phyloP scores from a whole-genome alignment of 1,284 basidiomycete genomes.

The Mycosarcoma maydis region DNA sequence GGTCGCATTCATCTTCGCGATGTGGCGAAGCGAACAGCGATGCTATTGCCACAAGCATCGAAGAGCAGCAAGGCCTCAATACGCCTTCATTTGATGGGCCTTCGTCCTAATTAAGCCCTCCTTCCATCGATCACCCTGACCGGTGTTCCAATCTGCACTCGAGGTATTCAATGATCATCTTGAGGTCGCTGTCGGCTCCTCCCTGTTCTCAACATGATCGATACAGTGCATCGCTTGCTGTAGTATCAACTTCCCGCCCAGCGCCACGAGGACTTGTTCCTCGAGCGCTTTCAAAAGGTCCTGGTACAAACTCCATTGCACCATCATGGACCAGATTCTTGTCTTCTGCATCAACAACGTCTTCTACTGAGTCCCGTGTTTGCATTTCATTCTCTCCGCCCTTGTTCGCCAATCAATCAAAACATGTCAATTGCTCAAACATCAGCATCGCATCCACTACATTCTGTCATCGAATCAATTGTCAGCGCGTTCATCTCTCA shows the following conservation, averaged over 20 bases:
- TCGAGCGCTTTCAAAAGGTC: conserved; percentile 17
- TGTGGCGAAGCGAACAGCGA: conserved; percentile 3
- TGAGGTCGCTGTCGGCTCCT: too few species aligned
- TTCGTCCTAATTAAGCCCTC: not conserved
- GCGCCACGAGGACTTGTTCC: not conserved
- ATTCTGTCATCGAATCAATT: conserved; percentile 3
- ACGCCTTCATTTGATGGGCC: not conserved
- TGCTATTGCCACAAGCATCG: not conserved
- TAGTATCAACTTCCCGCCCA: not conserved
- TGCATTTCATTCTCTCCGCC: conserved; percentile 10
- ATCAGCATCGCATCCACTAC: conserved; percentile 13
- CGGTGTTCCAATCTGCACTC: too few species aligned
- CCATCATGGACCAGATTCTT: not conserved
- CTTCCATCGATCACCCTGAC: not conserved
- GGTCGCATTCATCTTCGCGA: conserved; percentile 2
- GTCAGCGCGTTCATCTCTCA: not conserved
- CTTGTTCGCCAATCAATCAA: not conserved
- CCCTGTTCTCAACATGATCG: too few species aligned
- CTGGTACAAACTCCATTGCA: conserved; percentile 6
- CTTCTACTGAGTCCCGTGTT: too few species aligned
- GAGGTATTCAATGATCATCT: too few species aligned
- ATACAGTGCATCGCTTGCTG: not conserved
- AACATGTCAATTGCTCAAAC: not conserved
- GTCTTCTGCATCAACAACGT: conserved; percentile 10
- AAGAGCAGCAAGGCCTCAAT: not conserved